Evolutionary conservation across 75 land plant species (phyloP).

Genomic region (Adiantum capillusveneris): DNA sequence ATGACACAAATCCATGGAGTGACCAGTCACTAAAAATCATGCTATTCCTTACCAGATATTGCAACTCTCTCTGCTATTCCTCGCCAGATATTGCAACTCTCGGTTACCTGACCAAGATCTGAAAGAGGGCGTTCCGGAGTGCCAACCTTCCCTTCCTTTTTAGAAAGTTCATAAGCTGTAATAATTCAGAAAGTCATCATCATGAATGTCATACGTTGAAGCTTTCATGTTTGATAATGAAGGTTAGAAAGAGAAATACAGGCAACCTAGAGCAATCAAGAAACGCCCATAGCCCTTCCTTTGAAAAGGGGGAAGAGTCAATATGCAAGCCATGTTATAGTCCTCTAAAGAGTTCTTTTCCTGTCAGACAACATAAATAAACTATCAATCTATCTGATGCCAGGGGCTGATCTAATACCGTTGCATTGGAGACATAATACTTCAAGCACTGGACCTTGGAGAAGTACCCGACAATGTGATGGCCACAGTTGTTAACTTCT

Average conservation of each 20-base stretch:
- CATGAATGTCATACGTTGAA: background rate
- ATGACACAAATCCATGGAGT: too few relatives aligned
- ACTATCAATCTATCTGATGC: background rate
- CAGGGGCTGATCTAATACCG: too few relatives aligned
- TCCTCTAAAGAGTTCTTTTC: slow-evolving; percentile 42
- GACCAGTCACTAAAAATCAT: background rate
- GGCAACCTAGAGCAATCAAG: slow-evolving; percentile 32
- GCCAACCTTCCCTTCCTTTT: slow-evolving; percentile 45
- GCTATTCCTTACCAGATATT: too few relatives aligned
- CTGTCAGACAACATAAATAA: slow-evolving; percentile 17
- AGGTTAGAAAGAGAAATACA: background rate
- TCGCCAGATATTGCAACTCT: background rate
- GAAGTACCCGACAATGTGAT: slow-evolving; percentile 42
- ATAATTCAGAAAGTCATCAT: background rate
- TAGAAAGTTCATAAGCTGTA: slow-evolving; percentile 50
- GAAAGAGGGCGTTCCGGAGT: slow-evolving; percentile 57
- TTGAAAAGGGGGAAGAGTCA: slow-evolving; percentile 50
- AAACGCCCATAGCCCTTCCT: slow-evolving; percentile 51
- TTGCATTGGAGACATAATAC: too few relatives aligned
- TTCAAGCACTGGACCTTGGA: slow-evolving; percentile 33
- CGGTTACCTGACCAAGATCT: slow-evolving; percentile 43
- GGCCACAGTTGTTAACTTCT: slow-evolving; percentile 28
- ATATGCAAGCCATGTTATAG: slow-evolving; percentile 45
- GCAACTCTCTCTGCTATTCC: too few relatives aligned
- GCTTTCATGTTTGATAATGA: background rate